phyloP scores from a whole-genome alignment of 2,329 filamentous ascomycete species.

The Trichoderma pleuroti region DNA sequence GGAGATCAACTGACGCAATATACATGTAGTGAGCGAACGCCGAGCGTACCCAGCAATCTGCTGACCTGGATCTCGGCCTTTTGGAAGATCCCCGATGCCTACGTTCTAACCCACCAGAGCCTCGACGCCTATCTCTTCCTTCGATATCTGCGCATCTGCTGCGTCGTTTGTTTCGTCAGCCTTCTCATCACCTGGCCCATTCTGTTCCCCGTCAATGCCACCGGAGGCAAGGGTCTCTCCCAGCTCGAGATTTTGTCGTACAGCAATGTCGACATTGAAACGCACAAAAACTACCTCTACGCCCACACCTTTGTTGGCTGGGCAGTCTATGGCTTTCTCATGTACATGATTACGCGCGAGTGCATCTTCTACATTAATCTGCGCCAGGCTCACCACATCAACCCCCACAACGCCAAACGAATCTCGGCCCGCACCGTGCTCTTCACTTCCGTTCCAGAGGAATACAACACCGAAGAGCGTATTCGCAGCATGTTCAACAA shows the following conservation, averaged over 20 bases:
- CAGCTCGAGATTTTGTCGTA: conserved; percentile 57
- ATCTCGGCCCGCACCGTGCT: conserved; percentile 89
- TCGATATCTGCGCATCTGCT: conserved; percentile 74
- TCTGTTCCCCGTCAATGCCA: conserved; percentile 78
- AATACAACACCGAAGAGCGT: conserved; percentile 70
- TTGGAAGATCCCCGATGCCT: conserved; percentile 66
- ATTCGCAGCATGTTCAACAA: conserved; percentile 75
- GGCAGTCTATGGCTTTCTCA: conserved; percentile 81
- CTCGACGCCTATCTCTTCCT: conserved; percentile 87
- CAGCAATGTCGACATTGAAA: conserved; percentile 44
- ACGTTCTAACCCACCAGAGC: conserved; percentile 79
- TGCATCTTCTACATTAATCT: conserved; percentile 91
- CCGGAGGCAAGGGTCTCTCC: conserved; percentile 61
- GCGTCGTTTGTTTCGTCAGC: conserved; percentile 76
- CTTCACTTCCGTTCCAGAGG: conserved; percentile 79
- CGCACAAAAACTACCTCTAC: conserved; percentile 65
- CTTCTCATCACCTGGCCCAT: conserved; percentile 81
- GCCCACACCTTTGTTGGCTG: conserved; percentile 79
- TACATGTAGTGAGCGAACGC: conserved; percentile 57
- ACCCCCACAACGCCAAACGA: conserved; percentile 75
- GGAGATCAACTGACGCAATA: conserved; percentile 19
- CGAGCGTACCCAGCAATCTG: conserved; percentile 52
- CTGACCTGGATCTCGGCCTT: conserved; percentile 62
- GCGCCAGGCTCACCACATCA: conserved; percentile 88
- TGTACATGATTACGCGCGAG: conserved; percentile 86